Evolutionary conservation across 2,329 filamentous ascomycete genomes (phyloP), one percentile per base, ranked within the genome.

Genomic region (Chlorencoelia australis): DNA sequence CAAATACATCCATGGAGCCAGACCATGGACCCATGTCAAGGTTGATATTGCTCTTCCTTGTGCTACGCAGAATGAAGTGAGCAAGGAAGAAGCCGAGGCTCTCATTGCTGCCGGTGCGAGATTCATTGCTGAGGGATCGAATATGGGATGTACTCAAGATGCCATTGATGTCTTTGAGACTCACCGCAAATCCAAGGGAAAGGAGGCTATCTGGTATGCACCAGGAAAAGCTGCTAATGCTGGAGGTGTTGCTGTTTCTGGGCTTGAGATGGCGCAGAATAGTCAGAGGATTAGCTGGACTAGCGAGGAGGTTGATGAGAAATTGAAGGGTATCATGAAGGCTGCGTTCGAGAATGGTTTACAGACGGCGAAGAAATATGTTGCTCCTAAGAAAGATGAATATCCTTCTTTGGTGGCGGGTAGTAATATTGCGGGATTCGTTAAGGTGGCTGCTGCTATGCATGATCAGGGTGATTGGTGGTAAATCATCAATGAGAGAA

Each of bases 191-290:
- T 74, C 74, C 59, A 77, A 85, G 68, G 76, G 75, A 47, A 63
- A 64, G 35, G 59, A 66, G 5, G 76, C 84, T 42, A 78, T 94
- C 62, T 98, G 91, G 91, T 96, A 96, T 64, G 91, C 83, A 13
- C 89, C 89, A 33, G 89, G 86, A 52, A 96, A 96, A 76, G 91
- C 91, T 20, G 85, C 89, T 67, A 96, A 96, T 70, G 87, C 86
- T 51, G 91, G 91, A 62, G 91, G 91, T 71, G 91, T 96, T 40
- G 91, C 91, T 39, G 91, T 98, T 26, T 94, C 87, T 3, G 91
- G 91, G 53, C 77, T 98, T 29, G 91, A 98, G 74, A 98, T 98
- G 91, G 88, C 89, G 6, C 91, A 98, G 76, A 96, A 98, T 76
- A 89, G 82, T 48, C 66, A 80, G 63, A 81, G 89, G 43, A 70